A percentile compares a stretch with the other conserved stretches of the same genome.
Conservation (phyloP, 306 rosid genomes). For the Cicer chorassanicum region DNA sequence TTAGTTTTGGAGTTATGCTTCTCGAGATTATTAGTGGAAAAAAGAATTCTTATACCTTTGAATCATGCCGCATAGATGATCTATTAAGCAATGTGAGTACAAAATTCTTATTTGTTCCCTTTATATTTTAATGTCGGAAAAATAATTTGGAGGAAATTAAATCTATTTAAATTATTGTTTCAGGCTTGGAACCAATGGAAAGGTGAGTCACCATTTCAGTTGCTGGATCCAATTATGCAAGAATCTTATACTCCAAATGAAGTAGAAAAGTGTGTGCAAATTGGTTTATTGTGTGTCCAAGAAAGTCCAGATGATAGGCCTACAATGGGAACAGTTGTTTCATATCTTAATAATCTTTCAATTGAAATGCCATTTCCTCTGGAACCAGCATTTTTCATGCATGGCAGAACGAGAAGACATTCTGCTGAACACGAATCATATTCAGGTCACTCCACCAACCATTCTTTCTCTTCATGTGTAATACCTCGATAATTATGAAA, state of each 20-base stretch:
- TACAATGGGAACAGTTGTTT: conserved; percentile 56
- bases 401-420: conserved; percentile 43
- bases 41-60: conserved; percentile 49
- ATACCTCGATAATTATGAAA: conserved; percentile 40
- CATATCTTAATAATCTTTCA: conserved; percentile 48
- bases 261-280: conserved; percentile 54
- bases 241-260: conserved; percentile 49
- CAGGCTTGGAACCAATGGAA: conserved; percentile 69
- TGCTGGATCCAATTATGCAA: conserved; percentile 47
- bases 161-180: conserved; percentile 22
- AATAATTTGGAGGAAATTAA: conserved; percentile 1
- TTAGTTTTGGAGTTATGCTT: conserved; percentile 57
- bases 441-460: conserved; percentile 44
- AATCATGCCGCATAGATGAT: conserved; percentile 46
- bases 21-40: conserved; percentile 59
- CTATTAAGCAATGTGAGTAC: conserved; percentile 56
- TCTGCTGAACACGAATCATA: conserved; percentile 37
- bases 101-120: background rate
- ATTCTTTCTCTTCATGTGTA: conserved; percentile 40
- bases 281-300: conserved; percentile 73
- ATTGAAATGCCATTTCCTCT: conserved; percentile 57
- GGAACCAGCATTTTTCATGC: conserved; percentile 65
- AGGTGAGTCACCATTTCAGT: conserved; percentile 45
- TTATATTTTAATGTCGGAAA: background rate
- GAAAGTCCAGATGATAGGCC: conserved; percentile 70